phyloP scores from a whole-genome alignment of 2,329 filamentous ascomycete species.

The Tolypocladium tropicale region DNA sequence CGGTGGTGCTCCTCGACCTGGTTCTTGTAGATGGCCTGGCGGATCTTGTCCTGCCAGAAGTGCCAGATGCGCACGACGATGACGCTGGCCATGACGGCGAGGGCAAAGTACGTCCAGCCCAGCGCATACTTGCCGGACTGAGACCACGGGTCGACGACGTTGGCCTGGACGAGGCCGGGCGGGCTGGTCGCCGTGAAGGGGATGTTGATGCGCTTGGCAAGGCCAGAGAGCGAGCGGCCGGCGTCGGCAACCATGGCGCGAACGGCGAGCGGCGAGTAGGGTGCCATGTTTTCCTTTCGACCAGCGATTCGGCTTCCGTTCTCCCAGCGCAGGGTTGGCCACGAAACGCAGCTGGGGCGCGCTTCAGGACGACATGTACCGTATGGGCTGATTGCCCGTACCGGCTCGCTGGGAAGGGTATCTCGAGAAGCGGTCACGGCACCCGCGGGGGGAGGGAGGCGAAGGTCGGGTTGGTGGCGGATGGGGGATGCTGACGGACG shows the following conservation, averaged over 20 bases:
- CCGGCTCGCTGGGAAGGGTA: background rate
- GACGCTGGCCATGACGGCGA: constrained; percentile 59
- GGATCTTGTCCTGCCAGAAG: constrained; percentile 86
- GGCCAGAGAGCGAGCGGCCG: constrained; percentile 21
- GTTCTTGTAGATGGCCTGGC: constrained; percentile 81
- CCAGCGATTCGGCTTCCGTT: constrained; percentile 2
- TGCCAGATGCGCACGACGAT: constrained; percentile 69
- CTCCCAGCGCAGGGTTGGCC: constrained; percentile 6
- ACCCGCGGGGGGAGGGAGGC: background rate
- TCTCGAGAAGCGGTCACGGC: background rate
- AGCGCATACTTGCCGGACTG: constrained; percentile 77
- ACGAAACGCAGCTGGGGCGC: constrained; percentile 12
- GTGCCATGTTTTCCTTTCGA: constrained; percentile 34
- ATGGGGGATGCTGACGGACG: no score
- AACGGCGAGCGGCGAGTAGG: constrained; percentile 20
- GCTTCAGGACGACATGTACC: constrained; percentile 16
- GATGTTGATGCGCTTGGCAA: constrained; percentile 48
- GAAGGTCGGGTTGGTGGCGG: background rate
- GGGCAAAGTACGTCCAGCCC: constrained; percentile 80
- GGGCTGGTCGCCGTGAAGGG: constrained; percentile 50
- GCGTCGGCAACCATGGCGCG: constrained; percentile 21
- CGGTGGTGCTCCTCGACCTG: constrained; percentile 59
- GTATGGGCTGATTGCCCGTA: background rate
- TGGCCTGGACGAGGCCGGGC: constrained; percentile 49
- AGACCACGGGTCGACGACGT: constrained; percentile 66